Evolutionary conservation across 202 grass and related monocot species (phyloP).

Genomic region (Carex sylvatica): DNA sequence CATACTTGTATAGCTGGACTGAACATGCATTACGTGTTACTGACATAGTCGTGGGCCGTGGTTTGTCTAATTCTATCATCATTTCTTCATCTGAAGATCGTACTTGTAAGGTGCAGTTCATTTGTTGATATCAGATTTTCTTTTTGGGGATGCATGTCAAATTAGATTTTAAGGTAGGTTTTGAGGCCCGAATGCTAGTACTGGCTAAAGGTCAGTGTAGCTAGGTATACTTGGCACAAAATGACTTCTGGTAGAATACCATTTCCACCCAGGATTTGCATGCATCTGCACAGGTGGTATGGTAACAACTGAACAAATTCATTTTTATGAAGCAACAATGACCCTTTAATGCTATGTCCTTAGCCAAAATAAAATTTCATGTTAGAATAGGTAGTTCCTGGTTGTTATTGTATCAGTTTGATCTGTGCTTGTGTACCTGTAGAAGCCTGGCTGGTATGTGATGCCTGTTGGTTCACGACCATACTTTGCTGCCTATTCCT

Average conservation of each 20-base stretch:
- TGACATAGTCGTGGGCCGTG: conserved; percentile 64
- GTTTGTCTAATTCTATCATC: conserved; percentile 51
- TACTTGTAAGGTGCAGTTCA: conserved; percentile 68
- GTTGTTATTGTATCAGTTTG: background rate
- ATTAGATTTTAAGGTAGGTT: background rate
- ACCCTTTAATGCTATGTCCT: background rate
- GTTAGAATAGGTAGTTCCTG: background rate
- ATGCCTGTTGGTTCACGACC: background rate
- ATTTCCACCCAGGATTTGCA: background rate
- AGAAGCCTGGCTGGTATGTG: background rate
- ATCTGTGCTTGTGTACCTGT: background rate
- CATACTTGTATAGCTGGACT: conserved; percentile 57
- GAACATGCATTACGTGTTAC: conserved; percentile 65
- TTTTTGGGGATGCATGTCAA: conserved; percentile 9
- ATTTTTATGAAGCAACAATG: background rate
- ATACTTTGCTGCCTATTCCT: background rate
- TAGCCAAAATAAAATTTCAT: background rate
- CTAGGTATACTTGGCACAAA: background rate
- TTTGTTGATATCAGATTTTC: background rate
- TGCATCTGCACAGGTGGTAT: background rate
- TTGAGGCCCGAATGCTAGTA: background rate
- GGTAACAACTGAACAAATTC: background rate
- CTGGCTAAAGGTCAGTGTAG: background rate
- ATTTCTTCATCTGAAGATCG: conserved; percentile 81
- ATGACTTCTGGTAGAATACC: background rate